A percentile compares a stretch with the other conserved stretches of the same genome.
Conservation (phyloP, 2,329 filamentous ascomycete species). For the Xylariaceae sp. region DNA sequence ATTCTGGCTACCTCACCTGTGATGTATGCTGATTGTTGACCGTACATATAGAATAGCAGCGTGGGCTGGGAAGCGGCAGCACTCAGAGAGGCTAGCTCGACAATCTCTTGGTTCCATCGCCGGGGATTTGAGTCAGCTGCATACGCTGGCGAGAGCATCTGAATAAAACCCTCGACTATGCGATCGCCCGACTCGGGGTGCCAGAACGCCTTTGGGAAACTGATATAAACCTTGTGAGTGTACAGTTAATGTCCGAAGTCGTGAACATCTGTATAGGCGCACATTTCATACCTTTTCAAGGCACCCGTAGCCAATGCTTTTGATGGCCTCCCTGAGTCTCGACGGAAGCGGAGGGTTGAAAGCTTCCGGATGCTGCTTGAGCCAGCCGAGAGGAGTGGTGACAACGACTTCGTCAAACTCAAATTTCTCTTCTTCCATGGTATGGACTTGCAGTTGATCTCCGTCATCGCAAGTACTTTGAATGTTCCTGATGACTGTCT, state of each 20-base stretch:
- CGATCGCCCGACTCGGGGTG: constrained; percentile 31
- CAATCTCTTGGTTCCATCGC: constrained; percentile 69
- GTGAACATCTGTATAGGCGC: too few species aligned
- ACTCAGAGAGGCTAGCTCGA: constrained; percentile 67
- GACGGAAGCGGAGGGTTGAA: constrained; percentile 59
- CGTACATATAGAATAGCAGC: constrained; percentile 77
- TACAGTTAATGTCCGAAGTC: neutral
- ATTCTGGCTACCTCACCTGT: constrained; percentile 41
- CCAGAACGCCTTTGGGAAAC: constrained; percentile 77
- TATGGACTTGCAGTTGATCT: constrained; percentile 37
- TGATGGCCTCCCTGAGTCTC: constrained; percentile 56
- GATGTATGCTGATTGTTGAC: constrained; percentile 54
- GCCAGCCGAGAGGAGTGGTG: constrained; percentile 65
- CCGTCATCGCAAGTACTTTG: constrained; percentile 24
- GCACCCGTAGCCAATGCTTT: constrained; percentile 63
- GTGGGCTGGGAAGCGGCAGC: constrained; percentile 66
- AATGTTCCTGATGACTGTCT: constrained; percentile 44
- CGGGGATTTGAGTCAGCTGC: constrained; percentile 55
- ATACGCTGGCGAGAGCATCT: constrained; percentile 72
- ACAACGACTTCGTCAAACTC: constrained; percentile 66
- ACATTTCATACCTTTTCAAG: constrained; percentile 57
- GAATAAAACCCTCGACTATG: constrained; percentile 62
- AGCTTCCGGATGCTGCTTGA: constrained; percentile 53
- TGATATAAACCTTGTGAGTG: constrained; percentile 49
- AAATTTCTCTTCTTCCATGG: constrained; percentile 38